phyloP scores from a whole-genome alignment of 2,329 filamentous ascomycete genomes.

The Trichoderma sp. region DNA sequence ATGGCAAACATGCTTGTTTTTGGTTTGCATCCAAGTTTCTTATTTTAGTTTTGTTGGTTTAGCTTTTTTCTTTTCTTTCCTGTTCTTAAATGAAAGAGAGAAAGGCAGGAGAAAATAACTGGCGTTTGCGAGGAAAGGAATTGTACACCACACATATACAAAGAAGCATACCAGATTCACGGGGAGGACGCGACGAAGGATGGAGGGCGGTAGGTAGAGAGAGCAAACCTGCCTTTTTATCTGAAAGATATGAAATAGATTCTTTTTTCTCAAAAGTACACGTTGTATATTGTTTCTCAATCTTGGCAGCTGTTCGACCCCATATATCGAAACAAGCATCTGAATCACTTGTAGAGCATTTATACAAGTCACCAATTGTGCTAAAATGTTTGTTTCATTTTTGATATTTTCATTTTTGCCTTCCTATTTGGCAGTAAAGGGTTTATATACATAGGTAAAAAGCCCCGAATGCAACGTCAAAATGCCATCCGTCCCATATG shows the following conservation, averaged over 20 bases:
- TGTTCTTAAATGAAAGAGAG: constrained; percentile 2
- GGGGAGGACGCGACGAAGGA: neutral
- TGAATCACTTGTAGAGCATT: neutral
- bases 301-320: neutral
- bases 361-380: neutral
- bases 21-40: neutral
- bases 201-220: neutral
- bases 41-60: neutral
- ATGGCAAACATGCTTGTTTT: constrained; percentile 1
- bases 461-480: neutral
- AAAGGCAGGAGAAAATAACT: neutral
- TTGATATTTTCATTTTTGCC: neutral
- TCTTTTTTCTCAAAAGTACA: neutral
- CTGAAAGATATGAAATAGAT: neutral
- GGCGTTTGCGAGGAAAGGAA: constrained; percentile 11
- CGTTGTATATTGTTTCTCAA: neutral
- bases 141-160: neutral
- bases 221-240: neutral
- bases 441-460: constrained; percentile 4
- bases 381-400: neutral
- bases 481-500: neutral
- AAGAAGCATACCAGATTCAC: neutral
- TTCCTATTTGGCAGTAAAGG: neutral
- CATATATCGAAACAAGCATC: neutral
- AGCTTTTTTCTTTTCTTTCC: neutral